phyloP scores from a whole-genome alignment of 177 flowering plant genomes.

The Vitis hybrid region DNA sequence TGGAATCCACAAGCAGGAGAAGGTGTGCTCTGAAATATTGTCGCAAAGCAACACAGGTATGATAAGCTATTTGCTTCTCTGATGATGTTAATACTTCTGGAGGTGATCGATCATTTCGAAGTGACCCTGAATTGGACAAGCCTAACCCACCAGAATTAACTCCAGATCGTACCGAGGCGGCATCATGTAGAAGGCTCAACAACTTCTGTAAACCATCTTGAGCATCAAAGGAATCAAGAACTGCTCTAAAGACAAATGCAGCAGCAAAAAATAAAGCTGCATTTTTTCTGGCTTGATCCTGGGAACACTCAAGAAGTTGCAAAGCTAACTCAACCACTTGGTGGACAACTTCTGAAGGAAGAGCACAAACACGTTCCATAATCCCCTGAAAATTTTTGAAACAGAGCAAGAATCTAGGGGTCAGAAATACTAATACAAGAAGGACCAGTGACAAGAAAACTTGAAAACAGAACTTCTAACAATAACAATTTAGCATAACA shows the following conservation, averaged over 20 bases:
- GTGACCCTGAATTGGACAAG: slow-evolving; percentile 42
- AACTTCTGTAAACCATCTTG: slow-evolving; percentile 82
- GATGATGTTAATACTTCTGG: slow-evolving; percentile 80
- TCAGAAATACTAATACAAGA: background rate
- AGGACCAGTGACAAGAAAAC: background rate
- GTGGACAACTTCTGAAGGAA: slow-evolving; percentile 72
- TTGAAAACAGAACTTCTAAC: background rate
- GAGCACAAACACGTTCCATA: slow-evolving; percentile 98
- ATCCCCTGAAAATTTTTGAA: slow-evolving; percentile 59
- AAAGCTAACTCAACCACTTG: slow-evolving; percentile 88
- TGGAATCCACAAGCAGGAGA: slow-evolving; percentile 84
- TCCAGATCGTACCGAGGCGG: slow-evolving; percentile 91
- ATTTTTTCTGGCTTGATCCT: slow-evolving; percentile 90
- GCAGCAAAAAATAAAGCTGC: slow-evolving; percentile 87
- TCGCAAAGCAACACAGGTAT: slow-evolving; percentile 84
- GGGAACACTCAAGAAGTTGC: slow-evolving; percentile 83
- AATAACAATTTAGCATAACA: background rate
- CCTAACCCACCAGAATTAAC: slow-evolving; percentile 62
- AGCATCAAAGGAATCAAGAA: slow-evolving; percentile 87
- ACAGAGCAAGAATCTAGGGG: slow-evolving; percentile 2
- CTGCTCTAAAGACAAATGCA: slow-evolving; percentile 89
- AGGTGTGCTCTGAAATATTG: slow-evolving; percentile 97
- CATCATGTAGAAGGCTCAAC: slow-evolving; percentile 69
- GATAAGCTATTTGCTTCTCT: slow-evolving; percentile 94
- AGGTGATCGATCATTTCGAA: slow-evolving; percentile 79